Base-by-base conservation (phyloP, 495 filamentous ascomycete species). In the Penicillium odoratum region DNA sequence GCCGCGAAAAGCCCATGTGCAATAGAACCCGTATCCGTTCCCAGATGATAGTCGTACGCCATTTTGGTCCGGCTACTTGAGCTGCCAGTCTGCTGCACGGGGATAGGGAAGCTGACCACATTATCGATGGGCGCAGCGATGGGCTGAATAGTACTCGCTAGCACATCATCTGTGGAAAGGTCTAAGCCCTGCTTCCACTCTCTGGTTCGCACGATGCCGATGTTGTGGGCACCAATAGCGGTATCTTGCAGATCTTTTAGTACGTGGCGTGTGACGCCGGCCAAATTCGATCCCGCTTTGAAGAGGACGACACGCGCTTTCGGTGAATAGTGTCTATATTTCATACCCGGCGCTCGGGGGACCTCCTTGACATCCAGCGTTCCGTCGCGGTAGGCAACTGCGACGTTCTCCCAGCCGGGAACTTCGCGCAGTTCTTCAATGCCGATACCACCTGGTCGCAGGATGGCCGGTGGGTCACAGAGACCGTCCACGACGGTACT, bases 291-390 rank as follows among this genome's bases (percentile, higher is more conserved):
- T 4, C 72, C 76, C 30, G 73, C 52, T 54, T 96, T 90, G 68
- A 89, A 94, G 2, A 99, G 78, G 25, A 97, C 75, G 9, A 99
- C 93, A 31, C 80, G 85, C 15, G 94, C 94, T 66, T 88, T 89
- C 0, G 94, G 94, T 21, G 92, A 95, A 67, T 99, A 99, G 69
- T 99, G 94, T 63, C 92, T 88, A 72, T 99, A 99, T 68, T 99
- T 99, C 94, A 99, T 99, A 3, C 94, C 94, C 8, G 94, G 94
- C 3, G 93, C 93, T 54, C 88, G 83, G 6, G 95, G 93, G 25
- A 78, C 75, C 54, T 78, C 70, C 50, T 66, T 81, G 25, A 68
- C 64, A 21, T 76, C 74, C 0, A 73, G 54, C 6, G 66, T 72
- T 36, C 75, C 71, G 61, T 97, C 90, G 57, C 84, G 82, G 68